These are phyloP conservation scores for Aureobasidium lini DNA, from an alignment of 2,329 filamentous ascomycete species.

Conservation along the genomic window DNA sequence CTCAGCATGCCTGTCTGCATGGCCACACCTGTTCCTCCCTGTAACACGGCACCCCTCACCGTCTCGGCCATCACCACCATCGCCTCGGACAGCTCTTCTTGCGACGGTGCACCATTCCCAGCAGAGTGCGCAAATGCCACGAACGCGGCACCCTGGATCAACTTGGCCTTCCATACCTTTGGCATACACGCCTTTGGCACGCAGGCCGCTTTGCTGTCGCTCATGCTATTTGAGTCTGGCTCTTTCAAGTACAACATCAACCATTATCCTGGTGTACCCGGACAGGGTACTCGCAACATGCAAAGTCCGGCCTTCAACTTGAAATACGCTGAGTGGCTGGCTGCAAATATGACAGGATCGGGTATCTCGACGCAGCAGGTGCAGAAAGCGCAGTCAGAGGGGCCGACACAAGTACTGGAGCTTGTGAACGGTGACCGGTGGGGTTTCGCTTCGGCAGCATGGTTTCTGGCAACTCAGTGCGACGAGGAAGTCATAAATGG, in stretches of 20 bases:
- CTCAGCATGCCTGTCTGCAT: not conserved
- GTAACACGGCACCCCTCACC: conserved; percentile 19
- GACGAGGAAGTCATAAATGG: conserved; percentile 33
- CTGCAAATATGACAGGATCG: conserved; percentile 22
- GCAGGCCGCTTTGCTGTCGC: conserved; percentile 61
- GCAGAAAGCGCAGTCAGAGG: conserved; percentile 26
- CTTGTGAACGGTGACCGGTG: conserved; percentile 45
- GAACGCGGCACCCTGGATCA: conserved; percentile 52
- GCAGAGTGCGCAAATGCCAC: conserved; percentile 60
- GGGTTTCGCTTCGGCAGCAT: conserved; percentile 53
- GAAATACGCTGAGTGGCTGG: conserved; percentile 47
- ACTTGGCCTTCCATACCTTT: conserved; percentile 51
- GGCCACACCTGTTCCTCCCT: not conserved
- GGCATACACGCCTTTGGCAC: conserved; percentile 47
- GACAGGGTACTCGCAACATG: conserved; percentile 68
- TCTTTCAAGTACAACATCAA: conserved; percentile 68
- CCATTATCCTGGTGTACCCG: conserved; percentile 51
- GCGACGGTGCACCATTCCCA: conserved; percentile 39
- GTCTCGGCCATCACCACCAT: conserved; percentile 44
- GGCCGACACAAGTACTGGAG: conserved; percentile 40
- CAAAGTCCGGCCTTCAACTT: conserved; percentile 49
- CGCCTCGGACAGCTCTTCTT: conserved; percentile 50
- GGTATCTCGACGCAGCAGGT: conserved; percentile 24
- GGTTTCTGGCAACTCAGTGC: conserved; percentile 55
- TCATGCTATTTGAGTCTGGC: conserved; percentile 64